A percentile compares a stretch with the other conserved stretches of the same genome.
These are phyloP conservation scores for Neurospora africana DNA, from an alignment of 495 filamentous ascomycete species.

Conservation along the genomic window DNA sequence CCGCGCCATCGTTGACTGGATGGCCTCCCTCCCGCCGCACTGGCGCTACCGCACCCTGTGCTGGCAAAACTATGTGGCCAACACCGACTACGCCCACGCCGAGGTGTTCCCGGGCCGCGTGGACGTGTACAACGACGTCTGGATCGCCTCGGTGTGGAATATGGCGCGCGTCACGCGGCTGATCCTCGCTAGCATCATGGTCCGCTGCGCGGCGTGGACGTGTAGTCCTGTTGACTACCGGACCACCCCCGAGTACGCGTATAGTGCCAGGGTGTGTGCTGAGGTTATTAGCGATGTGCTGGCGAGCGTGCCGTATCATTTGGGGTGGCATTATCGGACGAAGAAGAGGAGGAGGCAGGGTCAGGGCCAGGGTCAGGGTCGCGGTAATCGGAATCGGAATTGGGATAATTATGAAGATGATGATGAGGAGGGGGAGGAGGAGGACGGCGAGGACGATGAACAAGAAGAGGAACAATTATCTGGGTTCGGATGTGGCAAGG, in stretches of 20 bases:
- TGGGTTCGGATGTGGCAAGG: conserved; percentile 28
- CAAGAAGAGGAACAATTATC: conserved; percentile 2
- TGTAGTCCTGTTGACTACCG: conserved; percentile 41
- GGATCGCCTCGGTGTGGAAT: conserved; percentile 39
- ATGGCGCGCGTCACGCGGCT: conserved; percentile 33
- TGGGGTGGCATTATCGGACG: conserved; percentile 32
- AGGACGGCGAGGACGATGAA: not conserved
- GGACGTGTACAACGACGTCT: conserved; percentile 42
- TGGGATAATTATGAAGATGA: not conserved
- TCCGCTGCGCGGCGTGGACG: conserved; percentile 43
- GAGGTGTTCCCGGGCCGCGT: conserved; percentile 42
- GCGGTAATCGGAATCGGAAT: not conserved
- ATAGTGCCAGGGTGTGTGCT: conserved; percentile 25
- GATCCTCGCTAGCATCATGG: conserved; percentile 32
- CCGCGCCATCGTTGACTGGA: conserved; percentile 32
- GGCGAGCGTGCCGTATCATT: conserved; percentile 40
- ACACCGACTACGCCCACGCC: conserved; percentile 28
- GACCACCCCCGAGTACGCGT: conserved; percentile 43
- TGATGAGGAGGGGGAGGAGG: not conserved
- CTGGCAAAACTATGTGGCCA: conserved; percentile 31
- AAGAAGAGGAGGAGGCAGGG: not conserved
- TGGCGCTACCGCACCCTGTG: conserved; percentile 33
- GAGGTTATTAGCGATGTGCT: conserved; percentile 40
- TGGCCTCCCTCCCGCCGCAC: conserved; percentile 25
- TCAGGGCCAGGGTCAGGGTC: no score